A percentile compares a stretch with the other conserved stretches of the same genome.
phyloP scores from a whole-genome alignment of 257 asterid species.

The Solanum tarapatanum region DNA sequence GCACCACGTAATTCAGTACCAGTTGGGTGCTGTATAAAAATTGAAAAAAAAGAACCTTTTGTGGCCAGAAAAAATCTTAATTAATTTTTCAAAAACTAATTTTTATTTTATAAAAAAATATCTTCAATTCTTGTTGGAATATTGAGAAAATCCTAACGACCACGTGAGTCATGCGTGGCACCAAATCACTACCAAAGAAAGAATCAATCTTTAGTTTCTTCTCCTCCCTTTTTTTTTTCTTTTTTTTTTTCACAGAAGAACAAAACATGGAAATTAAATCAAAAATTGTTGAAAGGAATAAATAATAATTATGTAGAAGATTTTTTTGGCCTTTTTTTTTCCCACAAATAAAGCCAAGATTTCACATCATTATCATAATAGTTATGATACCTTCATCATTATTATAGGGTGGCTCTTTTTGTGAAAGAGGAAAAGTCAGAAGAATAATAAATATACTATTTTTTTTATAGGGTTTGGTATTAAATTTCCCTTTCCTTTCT shows the following conservation, averaged over 20 bases:
- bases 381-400: not conserved
- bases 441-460: not conserved
- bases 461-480: not conserved
- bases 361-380: not conserved
- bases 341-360: not conserved
- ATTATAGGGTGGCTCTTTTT: not conserved
- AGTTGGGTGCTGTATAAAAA: not conserved
- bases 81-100: not conserved
- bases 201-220: not conserved
- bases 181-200: not conserved
- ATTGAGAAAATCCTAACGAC: not conserved
- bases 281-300: not conserved
- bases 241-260: not conserved
- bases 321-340: not conserved
- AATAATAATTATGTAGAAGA: not conserved
- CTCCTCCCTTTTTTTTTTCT: not conserved
- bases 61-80: not conserved
- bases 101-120: not conserved
- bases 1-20: not conserved
- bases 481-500: not conserved
- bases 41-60: not conserved
- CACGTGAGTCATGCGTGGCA: not conserved
- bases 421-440: not conserved
- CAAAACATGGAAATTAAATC: not conserved
- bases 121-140: not conserved